phyloP scores from a whole-genome alignment of 352 stramenopile species.

The Globisporangium cystogenes region DNA sequence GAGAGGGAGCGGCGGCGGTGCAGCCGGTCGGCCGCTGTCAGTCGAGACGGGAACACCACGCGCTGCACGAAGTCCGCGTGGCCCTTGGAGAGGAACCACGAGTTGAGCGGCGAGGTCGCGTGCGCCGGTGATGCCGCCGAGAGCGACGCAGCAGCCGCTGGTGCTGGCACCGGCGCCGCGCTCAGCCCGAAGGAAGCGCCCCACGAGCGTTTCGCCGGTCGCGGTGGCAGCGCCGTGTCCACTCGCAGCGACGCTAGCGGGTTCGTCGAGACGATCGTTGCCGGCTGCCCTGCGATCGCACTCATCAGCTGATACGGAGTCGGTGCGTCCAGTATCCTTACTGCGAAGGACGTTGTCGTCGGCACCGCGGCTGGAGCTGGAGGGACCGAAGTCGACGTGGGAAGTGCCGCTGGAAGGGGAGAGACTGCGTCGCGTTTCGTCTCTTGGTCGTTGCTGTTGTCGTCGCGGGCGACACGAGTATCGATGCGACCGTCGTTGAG shows the following conservation, averaged over 20 bases:
- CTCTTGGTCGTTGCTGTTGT: not conserved
- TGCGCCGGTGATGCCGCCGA: not conserved
- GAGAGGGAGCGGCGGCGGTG: constrained; percentile 54
- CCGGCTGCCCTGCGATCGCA: not conserved
- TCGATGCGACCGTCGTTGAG: not conserved
- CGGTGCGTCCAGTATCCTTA: not conserved
- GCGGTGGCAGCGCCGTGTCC: not conserved
- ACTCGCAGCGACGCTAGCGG: not conserved
- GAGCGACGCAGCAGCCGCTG: not conserved
- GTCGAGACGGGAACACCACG: constrained; percentile 12
- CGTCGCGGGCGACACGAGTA: not conserved
- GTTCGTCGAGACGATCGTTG: not conserved
- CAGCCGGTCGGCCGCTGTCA: constrained; percentile 9
- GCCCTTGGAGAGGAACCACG: constrained; percentile 21
- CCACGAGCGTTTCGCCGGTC: constrained; percentile 4
- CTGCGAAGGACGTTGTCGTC: not conserved
- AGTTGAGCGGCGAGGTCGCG: constrained; percentile 14
- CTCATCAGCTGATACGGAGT: not conserved
- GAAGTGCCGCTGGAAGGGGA: not conserved
- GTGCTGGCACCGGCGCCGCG: not conserved
- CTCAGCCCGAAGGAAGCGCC: constrained; percentile 12
- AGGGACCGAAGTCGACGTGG: no score
- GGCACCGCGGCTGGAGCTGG: no score
- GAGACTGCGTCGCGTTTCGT: not conserved
- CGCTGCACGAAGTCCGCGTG: constrained; percentile 20